These are phyloP conservation scores for Vitis hybrid DNA, from an alignment of 177 flowering plant genomes.

Conservation along the genomic window DNA sequence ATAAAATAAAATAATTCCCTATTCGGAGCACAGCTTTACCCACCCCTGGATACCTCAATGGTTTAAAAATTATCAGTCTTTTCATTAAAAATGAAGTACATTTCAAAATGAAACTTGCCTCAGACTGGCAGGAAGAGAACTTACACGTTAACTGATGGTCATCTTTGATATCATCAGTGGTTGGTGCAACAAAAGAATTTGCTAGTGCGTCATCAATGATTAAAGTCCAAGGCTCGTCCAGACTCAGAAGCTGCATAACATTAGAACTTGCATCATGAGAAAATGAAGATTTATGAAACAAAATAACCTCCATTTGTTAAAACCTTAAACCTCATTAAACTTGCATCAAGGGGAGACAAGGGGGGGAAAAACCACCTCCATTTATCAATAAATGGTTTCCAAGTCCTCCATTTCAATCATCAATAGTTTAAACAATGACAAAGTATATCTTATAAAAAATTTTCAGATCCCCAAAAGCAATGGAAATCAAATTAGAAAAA, in stretches of 20 bases:
- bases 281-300: neutral
- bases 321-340: too few species aligned
- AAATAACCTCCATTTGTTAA: neutral
- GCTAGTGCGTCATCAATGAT: slow-evolving; percentile 87
- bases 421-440: too few species aligned
- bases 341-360: too few species aligned
- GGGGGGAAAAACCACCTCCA: neutral
- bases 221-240: slow-evolving; percentile 88
- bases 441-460: too few species aligned
- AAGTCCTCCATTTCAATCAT: too few species aligned
- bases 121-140: slow-evolving; percentile 19
- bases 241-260: slow-evolving; percentile 51
- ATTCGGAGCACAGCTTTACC: too few species aligned
- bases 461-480: too few species aligned
- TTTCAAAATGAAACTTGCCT: neutral
- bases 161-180: slow-evolving; percentile 77
- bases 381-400: neutral
- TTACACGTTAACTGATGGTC: slow-evolving; percentile 79
- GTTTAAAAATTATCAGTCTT: too few species aligned
- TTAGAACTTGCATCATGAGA: neutral
- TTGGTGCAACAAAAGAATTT: slow-evolving; percentile 89
- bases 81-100: too few species aligned
- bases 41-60: too few species aligned
- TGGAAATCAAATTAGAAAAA: too few species aligned
- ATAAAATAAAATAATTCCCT: too few species aligned